These are phyloP conservation scores for Dactylellina cionopaga DNA, from an alignment of 2,329 filamentous ascomycete species.

Conservation along the genomic window DNA sequence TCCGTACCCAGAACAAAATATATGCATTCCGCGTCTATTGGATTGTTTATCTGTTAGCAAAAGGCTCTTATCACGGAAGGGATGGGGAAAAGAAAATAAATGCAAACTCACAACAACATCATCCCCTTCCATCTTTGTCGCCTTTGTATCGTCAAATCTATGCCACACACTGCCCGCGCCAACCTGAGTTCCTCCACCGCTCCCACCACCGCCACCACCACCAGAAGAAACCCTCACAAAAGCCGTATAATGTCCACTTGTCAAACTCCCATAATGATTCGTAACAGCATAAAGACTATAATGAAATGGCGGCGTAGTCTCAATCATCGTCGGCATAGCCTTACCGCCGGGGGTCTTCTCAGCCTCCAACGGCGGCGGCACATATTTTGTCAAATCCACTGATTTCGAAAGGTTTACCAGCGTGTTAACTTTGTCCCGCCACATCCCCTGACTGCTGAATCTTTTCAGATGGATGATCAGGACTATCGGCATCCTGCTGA, in stretches of 20 bases:
- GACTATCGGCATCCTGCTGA: slow-evolving; percentile 81
- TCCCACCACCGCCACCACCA: slow-evolving; percentile 68
- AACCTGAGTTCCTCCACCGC: slow-evolving; percentile 61
- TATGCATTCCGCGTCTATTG: slow-evolving; percentile 56
- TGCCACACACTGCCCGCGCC: slow-evolving; percentile 72
- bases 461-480: slow-evolving; percentile 81
- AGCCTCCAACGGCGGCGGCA: slow-evolving; percentile 60
- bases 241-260: slow-evolving; percentile 82
- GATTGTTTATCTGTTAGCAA: slow-evolving; percentile 1
- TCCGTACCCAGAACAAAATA: slow-evolving; percentile 57
- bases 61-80: not conserved
- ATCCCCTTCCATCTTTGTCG: slow-evolving; percentile 55
- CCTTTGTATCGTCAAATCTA: slow-evolving; percentile 82
- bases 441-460: slow-evolving; percentile 68
- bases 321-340: slow-evolving; percentile 58
- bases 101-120: slow-evolving; percentile 55
- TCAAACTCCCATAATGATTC: slow-evolving; percentile 76
- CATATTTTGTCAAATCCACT: slow-evolving; percentile 71
- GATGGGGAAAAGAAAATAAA: not conserved
- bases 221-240: slow-evolving; percentile 80
- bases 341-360: slow-evolving; percentile 56
- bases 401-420: slow-evolving; percentile 80
- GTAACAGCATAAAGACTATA: slow-evolving; percentile 91
- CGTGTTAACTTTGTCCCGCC: slow-evolving; percentile 74
- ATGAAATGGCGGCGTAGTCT: slow-evolving; percentile 70